Percentiles rank a stretch among this genome's conserved stretches.
Conservation (phyloP, 768 basidiomycete genomes). For the Russula sp. region DNA sequence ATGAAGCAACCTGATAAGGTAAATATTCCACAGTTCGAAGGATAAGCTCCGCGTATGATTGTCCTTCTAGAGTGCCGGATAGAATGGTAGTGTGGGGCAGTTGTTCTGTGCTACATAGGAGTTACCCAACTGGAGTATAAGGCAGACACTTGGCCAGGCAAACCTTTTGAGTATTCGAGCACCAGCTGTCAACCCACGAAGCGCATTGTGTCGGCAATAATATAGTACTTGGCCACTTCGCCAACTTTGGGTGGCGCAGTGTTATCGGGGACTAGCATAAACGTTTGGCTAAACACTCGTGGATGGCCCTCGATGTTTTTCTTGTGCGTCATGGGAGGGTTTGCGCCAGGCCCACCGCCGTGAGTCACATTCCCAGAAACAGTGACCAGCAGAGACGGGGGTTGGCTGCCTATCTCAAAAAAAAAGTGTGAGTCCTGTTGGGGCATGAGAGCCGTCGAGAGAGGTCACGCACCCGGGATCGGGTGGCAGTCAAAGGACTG, state of each 20-base stretch:
- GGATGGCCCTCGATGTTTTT: conserved; percentile 60
- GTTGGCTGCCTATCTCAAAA: conserved; percentile 51
- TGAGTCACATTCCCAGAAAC: conserved; percentile 77
- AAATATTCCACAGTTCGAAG: neutral
- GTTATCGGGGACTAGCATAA: conserved; percentile 75
- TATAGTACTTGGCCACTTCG: conserved; percentile 75
- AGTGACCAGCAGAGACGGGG: conserved; percentile 70
- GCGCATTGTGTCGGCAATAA: conserved; percentile 70
- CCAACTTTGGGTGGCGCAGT: conserved; percentile 57
- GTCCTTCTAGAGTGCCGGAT: neutral
- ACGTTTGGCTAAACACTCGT: conserved; percentile 82
- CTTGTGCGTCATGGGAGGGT: conserved; percentile 44
- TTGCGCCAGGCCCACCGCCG: conserved; percentile 51
- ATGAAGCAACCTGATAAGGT: neutral
- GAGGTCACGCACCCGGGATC: conserved; percentile 54
- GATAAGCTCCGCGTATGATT: neutral
- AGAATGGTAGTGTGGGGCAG: neutral
- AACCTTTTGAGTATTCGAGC: neutral
- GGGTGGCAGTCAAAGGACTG: conserved; percentile 88
- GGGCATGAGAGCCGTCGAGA: neutral
- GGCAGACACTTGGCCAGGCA: neutral
- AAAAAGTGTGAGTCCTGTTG: neutral
- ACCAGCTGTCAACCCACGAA: conserved; percentile 55
- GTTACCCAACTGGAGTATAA: neutral
- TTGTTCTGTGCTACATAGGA: neutral